Conservation (phyloP, 352 stramenopile genomes). For the Pythium scleroteichum region DNA sequence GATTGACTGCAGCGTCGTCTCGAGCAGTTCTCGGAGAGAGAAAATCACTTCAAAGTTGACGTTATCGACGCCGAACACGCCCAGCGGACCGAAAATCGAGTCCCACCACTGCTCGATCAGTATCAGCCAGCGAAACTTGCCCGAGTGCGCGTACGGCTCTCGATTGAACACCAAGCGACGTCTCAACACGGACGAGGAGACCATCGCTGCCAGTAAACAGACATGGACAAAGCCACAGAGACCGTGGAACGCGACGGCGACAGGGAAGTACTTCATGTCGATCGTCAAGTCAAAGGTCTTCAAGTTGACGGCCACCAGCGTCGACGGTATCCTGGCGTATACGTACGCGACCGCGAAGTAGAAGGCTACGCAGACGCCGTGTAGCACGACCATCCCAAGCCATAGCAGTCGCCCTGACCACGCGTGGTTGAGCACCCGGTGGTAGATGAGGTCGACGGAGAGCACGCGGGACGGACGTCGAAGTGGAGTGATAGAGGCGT, state of each 20-base stretch:
- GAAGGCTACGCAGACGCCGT: constrained; percentile 13
- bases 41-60: constrained; percentile 26
- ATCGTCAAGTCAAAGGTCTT: constrained; percentile 26
- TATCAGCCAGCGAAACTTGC: not conserved
- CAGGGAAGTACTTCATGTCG: constrained; percentile 22
- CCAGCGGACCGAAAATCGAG: constrained; percentile 15
- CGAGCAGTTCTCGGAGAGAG: constrained; percentile 13
- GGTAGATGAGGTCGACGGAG: not conserved
- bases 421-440: not conserved
- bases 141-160: not conserved
- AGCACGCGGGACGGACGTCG: not conserved
- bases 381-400: constrained; percentile 18
- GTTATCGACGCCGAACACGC: constrained; percentile 24
- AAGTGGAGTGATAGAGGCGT: not conserved
- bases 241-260: constrained; percentile 18
- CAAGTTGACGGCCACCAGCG: constrained; percentile 19
- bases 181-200: constrained; percentile 11
- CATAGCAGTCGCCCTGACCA: constrained; percentile 19
- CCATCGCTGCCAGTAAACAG: constrained; percentile 9
- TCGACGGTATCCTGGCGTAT: constrained; percentile 17
- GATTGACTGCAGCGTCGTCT: constrained; percentile 27
- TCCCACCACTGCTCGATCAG: constrained; percentile 3
- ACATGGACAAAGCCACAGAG: constrained; percentile 16
- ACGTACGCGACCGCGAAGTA: constrained; percentile 12
- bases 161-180: constrained; percentile 19